phyloP scores from a whole-genome alignment of 768 basidiomycete species.

The Tremella mesenterica region DNA sequence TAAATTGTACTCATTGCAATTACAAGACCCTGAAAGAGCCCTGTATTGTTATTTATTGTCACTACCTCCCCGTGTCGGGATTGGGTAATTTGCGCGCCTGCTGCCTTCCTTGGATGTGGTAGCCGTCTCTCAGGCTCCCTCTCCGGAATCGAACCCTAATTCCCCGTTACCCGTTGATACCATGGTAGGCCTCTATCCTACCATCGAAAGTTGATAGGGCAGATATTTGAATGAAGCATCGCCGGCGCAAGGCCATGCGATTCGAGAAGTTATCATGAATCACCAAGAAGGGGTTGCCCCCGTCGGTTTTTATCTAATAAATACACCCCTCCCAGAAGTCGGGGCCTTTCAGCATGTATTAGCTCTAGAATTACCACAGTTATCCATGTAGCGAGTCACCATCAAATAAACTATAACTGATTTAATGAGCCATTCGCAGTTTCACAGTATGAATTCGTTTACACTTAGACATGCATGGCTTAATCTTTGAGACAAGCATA shows the following conservation, averaged over 20 bases:
- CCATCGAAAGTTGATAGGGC: constrained; percentile 71
- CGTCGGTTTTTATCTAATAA: constrained; percentile 65
- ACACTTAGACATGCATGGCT: constrained; percentile 76
- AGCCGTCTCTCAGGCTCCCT: no score
- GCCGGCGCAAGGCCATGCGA: constrained; percentile 63
- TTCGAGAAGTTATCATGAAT: constrained; percentile 69
- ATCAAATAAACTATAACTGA: constrained; percentile 77
- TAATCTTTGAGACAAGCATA: constrained; percentile 78
- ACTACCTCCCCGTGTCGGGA: constrained; percentile 46
- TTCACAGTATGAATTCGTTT: constrained; percentile 65
- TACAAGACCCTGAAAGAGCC: constrained; percentile 47
- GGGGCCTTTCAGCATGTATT: constrained; percentile 64
- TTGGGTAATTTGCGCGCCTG: no score
- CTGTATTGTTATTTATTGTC: constrained; percentile 50
- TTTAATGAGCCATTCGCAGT: constrained; percentile 76
- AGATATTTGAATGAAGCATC: constrained; percentile 63
- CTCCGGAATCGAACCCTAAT: no score
- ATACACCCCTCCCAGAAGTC: constrained; percentile 64
- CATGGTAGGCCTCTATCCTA: constrained; percentile 68
- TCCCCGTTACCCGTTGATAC: constrained; percentile 70
- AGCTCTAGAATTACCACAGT: constrained; percentile 73
- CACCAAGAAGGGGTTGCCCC: constrained; percentile 49
- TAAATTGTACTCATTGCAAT: constrained; percentile 51
- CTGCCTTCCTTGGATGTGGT: no score
- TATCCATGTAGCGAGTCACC: constrained; percentile 67